These are phyloP conservation scores for Colletotrichum higginsianum DNA, from an alignment of 2,329 filamentous ascomycete species.

Conservation along the genomic window DNA sequence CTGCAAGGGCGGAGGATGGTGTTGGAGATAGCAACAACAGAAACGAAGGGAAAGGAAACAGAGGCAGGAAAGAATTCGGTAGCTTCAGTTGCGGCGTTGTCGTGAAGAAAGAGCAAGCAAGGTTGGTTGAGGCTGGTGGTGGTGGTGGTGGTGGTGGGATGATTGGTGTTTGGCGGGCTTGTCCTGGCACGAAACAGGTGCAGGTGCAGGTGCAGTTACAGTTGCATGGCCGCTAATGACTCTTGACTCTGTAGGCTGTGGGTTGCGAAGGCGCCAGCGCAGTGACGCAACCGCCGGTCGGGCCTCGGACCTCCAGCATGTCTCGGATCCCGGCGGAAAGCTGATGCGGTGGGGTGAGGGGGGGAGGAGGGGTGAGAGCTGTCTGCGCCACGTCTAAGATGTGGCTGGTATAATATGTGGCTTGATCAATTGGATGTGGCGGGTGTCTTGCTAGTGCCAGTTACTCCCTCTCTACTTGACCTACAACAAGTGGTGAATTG, in stretches of 20 bases:
- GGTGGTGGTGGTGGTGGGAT: conserved; percentile 7
- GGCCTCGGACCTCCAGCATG: conserved; percentile 8
- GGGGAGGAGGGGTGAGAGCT: neutral
- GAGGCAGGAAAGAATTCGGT: neutral
- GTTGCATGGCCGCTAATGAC: neutral
- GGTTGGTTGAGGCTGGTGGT: conserved; percentile 9
- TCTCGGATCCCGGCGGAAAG: conserved; percentile 16
- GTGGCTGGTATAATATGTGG: neutral
- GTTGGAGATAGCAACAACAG: too few relatives aligned
- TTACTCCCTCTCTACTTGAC: too few relatives aligned
- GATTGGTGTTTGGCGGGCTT: conserved; percentile 20
- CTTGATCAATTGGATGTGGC: neutral
- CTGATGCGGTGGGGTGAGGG: conserved; percentile 11
- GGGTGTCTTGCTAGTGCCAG: too few relatives aligned
- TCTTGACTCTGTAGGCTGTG: conserved; percentile 1
- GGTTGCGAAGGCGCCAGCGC: conserved; percentile 39
- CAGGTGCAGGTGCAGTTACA: conserved; percentile 9
- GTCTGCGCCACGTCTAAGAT: neutral
- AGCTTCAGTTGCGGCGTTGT: conserved; percentile 15
- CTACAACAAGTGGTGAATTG: too few relatives aligned
- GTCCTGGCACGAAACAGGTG: conserved; percentile 23
- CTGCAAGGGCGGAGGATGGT: too few relatives aligned
- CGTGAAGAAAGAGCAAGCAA: conserved; percentile 3
- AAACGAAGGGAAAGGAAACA: neutral
- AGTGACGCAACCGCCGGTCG: conserved; percentile 42